A percentile compares a stretch with the other conserved stretches of the same genome.
Conservation (phyloP, 306 rosid genomes). For the Quercus engelmannii region DNA sequence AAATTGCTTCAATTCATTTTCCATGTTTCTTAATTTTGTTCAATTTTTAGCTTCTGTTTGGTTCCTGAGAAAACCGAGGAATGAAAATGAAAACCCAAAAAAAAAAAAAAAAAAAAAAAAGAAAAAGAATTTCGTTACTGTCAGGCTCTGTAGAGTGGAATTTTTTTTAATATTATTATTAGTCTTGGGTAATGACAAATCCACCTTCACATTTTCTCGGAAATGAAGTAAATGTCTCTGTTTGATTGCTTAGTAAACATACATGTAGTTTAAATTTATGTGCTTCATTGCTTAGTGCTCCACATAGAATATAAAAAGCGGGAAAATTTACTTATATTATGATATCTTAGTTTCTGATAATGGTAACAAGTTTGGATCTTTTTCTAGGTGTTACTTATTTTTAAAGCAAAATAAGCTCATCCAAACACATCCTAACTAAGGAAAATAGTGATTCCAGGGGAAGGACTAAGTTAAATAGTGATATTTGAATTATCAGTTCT, state of each 20-base stretch:
- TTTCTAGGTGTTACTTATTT: too few species aligned
- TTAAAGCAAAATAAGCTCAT: too few species aligned
- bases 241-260: neutral
- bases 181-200: too few species aligned
- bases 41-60: neutral
- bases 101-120: too few species aligned
- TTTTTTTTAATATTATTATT: neutral
- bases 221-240: neutral
- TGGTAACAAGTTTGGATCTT: neutral
- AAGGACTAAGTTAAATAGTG: neutral
- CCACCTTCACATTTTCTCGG: too few species aligned
- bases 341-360: neutral
- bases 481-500: neutral
- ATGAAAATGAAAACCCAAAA: neutral
- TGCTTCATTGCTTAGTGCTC: too few species aligned
- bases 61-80: conserved; percentile 5
- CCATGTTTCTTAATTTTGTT: neutral
- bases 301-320: neutral
- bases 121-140: neutral
- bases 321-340: neutral
- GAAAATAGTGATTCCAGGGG: neutral
- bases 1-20: neutral
- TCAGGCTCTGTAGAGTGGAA: neutral
- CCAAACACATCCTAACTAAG: neutral
- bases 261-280: too few species aligned